Conservation (phyloP, 2,329 filamentous ascomycete species). For the Penicillium decumbens region DNA sequence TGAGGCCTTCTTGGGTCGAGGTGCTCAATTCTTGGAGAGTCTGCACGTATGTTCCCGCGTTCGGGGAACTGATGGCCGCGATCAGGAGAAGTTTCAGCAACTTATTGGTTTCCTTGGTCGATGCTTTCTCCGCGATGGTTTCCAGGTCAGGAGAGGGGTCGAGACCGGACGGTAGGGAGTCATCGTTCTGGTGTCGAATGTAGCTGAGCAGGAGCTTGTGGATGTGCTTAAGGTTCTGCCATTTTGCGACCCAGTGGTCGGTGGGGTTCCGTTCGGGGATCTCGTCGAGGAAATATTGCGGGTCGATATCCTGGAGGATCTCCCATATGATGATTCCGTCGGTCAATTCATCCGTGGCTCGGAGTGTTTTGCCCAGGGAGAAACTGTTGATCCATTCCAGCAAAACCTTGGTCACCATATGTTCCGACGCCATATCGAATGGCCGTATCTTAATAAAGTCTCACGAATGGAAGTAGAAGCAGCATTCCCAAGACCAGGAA, state of each 20-base stretch:
- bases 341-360: conserved; percentile 40
- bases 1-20: conserved; percentile 44
- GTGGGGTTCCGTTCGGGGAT: conserved; percentile 43
- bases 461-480: conserved; percentile 8
- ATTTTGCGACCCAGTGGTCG: conserved; percentile 47
- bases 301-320: conserved; percentile 47
- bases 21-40: conserved; percentile 44
- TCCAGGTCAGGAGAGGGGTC: conserved; percentile 45
- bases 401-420: conserved; percentile 43
- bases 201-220: conserved; percentile 45
- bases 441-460: conserved; percentile 8
- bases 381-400: conserved; percentile 48
- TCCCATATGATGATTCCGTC: conserved; percentile 47
- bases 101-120: conserved; percentile 46
- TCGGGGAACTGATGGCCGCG: conserved; percentile 57
- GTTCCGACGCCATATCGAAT: conserved; percentile 40
- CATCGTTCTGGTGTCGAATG: conserved; percentile 44
- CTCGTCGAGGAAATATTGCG: conserved; percentile 46
- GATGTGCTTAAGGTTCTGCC: conserved; percentile 48
- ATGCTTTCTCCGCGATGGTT: conserved; percentile 43
- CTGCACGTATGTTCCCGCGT: conserved; percentile 52
- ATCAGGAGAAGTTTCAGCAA: conserved; percentile 61
- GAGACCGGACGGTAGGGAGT: conserved; percentile 40
- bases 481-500: conserved; percentile 15
- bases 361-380: conserved; percentile 41